A percentile compares a stretch with the other conserved stretches of the same genome.
Conservation (phyloP, 78 protist species). For the Bigelowiella natans region DNA sequence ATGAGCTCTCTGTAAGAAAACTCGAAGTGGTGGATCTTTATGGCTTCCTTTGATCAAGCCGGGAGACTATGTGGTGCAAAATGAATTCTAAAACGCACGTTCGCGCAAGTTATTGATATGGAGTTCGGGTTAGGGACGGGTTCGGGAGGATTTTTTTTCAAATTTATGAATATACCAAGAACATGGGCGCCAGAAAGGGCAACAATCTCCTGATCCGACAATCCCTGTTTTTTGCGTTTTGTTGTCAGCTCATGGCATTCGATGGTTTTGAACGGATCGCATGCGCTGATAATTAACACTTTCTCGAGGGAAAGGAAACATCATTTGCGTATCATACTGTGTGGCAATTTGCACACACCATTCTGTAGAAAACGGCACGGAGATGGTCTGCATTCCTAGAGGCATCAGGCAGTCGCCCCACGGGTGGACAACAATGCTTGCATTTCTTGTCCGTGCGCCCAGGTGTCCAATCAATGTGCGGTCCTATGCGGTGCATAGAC, state of each 20-base stretch:
- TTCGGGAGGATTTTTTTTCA: too few relatives aligned
- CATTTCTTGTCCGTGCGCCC: background rate
- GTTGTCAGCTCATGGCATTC: too few relatives aligned
- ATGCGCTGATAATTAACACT: background rate
- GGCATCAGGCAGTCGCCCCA: slow-evolving; percentile 14
- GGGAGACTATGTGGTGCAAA: too few relatives aligned
- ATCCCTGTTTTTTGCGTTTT: background rate
- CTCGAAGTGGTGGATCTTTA: too few relatives aligned
- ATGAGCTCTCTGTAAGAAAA: too few relatives aligned
- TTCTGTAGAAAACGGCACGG: slow-evolving; percentile 4
- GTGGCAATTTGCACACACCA: background rate
- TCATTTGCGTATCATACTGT: background rate
- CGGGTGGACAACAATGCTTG: slow-evolving; percentile 1
- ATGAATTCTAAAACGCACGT: too few relatives aligned
- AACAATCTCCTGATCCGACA: background rate
- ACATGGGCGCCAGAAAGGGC: background rate
- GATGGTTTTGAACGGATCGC: too few relatives aligned
- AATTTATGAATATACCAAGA: background rate
- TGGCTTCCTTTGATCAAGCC: too few relatives aligned
- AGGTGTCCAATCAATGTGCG: background rate
- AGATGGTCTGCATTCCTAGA: background rate
- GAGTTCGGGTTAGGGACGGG: too few relatives aligned
- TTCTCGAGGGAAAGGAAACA: background rate
- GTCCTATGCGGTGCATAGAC: too few relatives aligned
- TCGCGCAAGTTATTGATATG: too few relatives aligned